Percentiles rank a stretch among this genome's conserved stretches.
Evolutionary conservation across 1,284 basidiomycete genomes (phyloP).

Genomic region (Cryptococcus hybrid): DNA sequence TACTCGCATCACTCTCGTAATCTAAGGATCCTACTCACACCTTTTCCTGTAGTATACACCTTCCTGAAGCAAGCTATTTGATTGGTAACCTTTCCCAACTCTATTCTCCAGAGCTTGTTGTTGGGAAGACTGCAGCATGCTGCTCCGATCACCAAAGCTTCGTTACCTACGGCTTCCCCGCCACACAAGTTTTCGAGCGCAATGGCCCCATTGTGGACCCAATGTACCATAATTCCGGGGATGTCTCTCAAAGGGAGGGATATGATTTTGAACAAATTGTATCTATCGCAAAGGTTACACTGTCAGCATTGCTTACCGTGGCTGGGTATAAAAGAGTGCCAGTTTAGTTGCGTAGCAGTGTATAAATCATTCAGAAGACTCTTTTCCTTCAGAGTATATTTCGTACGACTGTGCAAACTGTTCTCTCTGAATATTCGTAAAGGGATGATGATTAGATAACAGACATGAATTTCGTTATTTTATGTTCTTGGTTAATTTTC

Average conservation of each 20-base stretch:
- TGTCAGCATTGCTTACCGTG: constrained; percentile 42
- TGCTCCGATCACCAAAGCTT: constrained; percentile 84
- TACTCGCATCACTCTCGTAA: constrained; percentile 2
- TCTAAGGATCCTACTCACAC: background rate
- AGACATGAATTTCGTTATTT: too few relatives aligned
- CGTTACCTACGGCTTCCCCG: constrained; percentile 73
- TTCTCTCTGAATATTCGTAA: too few relatives aligned
- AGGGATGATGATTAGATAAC: too few relatives aligned
- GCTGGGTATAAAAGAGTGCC: constrained; percentile 26
- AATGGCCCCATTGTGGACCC: constrained; percentile 78
- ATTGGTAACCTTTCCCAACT: constrained; percentile 64
- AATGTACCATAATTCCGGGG: constrained; percentile 64
- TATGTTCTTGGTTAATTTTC: too few relatives aligned
- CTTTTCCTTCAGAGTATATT: too few relatives aligned
- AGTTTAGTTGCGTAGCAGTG: too few relatives aligned
- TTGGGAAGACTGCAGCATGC: constrained; percentile 73
- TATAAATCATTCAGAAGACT: too few relatives aligned
- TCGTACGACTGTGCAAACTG: too few relatives aligned
- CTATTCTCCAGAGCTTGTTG: constrained; percentile 75
- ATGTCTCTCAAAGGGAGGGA: constrained; percentile 69
- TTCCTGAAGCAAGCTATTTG: constrained; percentile 69
- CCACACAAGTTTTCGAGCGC: constrained; percentile 67
- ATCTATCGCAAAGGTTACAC: constrained; percentile 78
- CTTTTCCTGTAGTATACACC: constrained; percentile 62
- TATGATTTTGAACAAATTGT: constrained; percentile 77